Conservation (phyloP, 2,329 filamentous ascomycete genomes). For the Xylariaceae sp. region DNA sequence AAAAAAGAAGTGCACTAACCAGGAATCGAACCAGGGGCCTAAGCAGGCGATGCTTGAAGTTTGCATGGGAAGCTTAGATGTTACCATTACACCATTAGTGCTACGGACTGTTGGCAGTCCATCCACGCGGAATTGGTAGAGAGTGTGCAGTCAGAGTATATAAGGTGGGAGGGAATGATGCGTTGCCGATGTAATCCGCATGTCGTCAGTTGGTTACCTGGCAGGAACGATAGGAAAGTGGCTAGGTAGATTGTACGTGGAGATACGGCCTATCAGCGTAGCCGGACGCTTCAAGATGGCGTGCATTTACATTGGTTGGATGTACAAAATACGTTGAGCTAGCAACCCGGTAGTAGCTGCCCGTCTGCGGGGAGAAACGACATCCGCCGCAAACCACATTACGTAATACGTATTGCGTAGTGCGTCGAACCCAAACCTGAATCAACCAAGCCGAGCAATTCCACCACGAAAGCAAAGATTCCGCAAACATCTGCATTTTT, state of each 20-base stretch:
- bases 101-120: slow-evolving; percentile 14
- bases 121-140: neutral
- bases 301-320: neutral
- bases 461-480: neutral
- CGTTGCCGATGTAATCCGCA: neutral
- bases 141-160: neutral
- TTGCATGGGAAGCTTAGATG: slow-evolving; percentile 34
- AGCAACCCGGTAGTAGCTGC: neutral
- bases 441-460: neutral
- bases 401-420: neutral
- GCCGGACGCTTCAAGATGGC: neutral
- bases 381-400: neutral
- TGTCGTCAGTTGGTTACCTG: neutral
- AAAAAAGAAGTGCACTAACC: slow-evolving; percentile 25
- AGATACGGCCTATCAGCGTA: neutral
- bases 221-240: neutral
- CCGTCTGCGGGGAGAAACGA: neutral
- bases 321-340: neutral
- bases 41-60: slow-evolving; percentile 15
- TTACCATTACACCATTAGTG: slow-evolving; percentile 33
- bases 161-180: neutral
- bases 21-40: slow-evolving; percentile 35
- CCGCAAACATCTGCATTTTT: neutral
- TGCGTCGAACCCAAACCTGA: neutral
- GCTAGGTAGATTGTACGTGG: neutral